These are phyloP conservation scores for Neurospora sp. DNA, from an alignment of 495 filamentous ascomycete genomes.

Conservation along the genomic window DNA sequence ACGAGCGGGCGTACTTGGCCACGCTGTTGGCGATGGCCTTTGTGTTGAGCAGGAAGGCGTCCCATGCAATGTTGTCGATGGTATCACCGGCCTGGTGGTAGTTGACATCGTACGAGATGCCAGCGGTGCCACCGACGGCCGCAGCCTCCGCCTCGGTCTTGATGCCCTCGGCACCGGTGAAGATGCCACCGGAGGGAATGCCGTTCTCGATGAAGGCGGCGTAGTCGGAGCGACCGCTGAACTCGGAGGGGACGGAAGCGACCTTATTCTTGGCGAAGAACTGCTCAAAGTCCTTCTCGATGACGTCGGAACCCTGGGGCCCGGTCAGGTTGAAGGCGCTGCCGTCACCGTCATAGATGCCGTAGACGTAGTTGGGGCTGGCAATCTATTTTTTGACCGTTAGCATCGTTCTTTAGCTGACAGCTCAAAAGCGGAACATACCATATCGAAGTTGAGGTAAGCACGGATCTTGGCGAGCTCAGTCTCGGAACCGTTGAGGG, in stretches of 20 bases:
- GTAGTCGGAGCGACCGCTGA: constrained; percentile 60
- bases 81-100: constrained; percentile 53
- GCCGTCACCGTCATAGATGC: constrained; percentile 65
- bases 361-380: constrained; percentile 56
- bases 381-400: constrained; percentile 35
- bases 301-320: constrained; percentile 51
- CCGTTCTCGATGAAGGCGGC: constrained; percentile 53
- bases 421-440: background rate
- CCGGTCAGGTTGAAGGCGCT: constrained; percentile 49
- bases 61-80: constrained; percentile 46
- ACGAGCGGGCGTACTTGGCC: constrained; percentile 50
- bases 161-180: constrained; percentile 57
- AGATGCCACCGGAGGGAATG: constrained; percentile 55
- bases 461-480: constrained; percentile 47
- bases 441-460: constrained; percentile 73
- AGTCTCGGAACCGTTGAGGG: constrained; percentile 25
- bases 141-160: constrained; percentile 51
- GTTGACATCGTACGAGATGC: constrained; percentile 49
- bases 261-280: constrained; percentile 42
- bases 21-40: constrained; percentile 54
- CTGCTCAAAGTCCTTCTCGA: constrained; percentile 52
- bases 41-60: constrained; percentile 50
- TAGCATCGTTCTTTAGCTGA: background rate
- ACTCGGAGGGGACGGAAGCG: constrained; percentile 40
- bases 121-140: constrained; percentile 51